Base-by-base conservation (phyloP, 2,329 filamentous ascomycete genomes). In the Apiospora malaysiana region DNA sequence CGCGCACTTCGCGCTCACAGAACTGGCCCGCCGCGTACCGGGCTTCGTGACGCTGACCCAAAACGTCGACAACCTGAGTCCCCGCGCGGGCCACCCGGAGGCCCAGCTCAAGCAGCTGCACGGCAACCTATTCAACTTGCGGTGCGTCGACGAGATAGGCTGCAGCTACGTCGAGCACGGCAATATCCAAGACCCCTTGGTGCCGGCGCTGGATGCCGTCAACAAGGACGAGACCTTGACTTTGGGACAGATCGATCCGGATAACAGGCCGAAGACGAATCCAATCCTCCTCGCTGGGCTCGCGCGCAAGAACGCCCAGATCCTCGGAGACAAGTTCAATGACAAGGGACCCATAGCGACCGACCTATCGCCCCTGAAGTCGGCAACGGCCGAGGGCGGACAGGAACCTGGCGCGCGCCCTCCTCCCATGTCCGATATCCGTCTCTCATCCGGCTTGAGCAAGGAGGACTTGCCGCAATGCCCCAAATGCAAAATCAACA, bases 1-100 rank as follows among this genome's bases (percentile, higher is more conserved):
- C 23, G 91, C 89, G 0, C 91, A 93, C 74, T 87, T 88, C 73
- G 91, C 90, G 2, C 82, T 93, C 14, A 90, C 90, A 0, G 87
- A 90, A 76, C 80, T 92, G 5, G 86, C 90, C 0, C 83, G 82
- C 69, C 84, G 80, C 70, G 86, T 87, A 69, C 83, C 73, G 0
- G 78, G 78, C 6, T 93, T 92, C 76, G 79, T 91, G 45, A 89
- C 89, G 0, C 76, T 93, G 71, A 89, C 84, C 59, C 91, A 93
- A 78, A 93, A 93, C 76, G 89, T 93, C 25, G 91, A 93, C 75
- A 51, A 84, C 90, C 56, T 90, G 51, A 75, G 86, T 2, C 87
- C 85, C 51, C 85, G 89, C 68, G 90, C 91, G 23, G 82, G 84
- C 18, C 90, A 92, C 75, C 89, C 90, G 0, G 73, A 80, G 14